Evolutionary conservation across 257 asterid species (phyloP).

Genomic region (Lantana camara): DNA sequence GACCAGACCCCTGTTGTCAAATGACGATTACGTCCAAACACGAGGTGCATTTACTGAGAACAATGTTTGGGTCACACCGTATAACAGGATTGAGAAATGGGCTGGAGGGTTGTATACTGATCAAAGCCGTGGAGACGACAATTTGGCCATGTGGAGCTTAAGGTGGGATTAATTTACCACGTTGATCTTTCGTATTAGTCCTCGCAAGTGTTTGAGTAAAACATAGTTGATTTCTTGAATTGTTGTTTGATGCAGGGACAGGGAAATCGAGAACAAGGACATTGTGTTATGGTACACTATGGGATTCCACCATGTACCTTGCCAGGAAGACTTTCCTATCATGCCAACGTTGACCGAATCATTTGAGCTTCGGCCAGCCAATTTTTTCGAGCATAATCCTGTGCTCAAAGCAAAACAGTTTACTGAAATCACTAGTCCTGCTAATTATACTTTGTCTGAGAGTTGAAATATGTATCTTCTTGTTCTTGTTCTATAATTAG

Average conservation of each 20-base stretch:
- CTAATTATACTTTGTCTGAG: neutral
- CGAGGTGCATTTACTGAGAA: constrained; percentile 50
- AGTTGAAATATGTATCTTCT: neutral
- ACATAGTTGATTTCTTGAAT: no score
- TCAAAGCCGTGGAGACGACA: constrained; percentile 59
- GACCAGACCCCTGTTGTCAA: constrained; percentile 34
- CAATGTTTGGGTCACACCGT: constrained; percentile 60
- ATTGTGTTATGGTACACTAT: constrained; percentile 70
- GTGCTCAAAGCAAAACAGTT: constrained; percentile 31
- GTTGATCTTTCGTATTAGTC: no score
- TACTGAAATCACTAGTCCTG: constrained; percentile 3
- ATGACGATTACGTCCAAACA: constrained; percentile 46
- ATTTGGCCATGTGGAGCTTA: constrained; percentile 43
- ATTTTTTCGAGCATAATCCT: constrained; percentile 72
- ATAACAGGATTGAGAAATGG: constrained; percentile 60
- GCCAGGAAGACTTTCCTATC: constrained; percentile 65
- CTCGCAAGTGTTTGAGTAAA: no score
- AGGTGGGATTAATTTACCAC: constrained; percentile 36
- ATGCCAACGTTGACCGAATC: constrained; percentile 50
- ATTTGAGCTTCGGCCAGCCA: constrained; percentile 58
- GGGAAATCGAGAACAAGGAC: constrained; percentile 51
- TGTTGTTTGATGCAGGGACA: constrained; percentile 34
- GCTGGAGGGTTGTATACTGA: constrained; percentile 52
- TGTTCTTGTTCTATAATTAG: no score
- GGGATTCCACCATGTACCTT: constrained; percentile 63